Base-by-base conservation (phyloP, 805 yeast species). In the Barnettozyma salicaria region DNA sequence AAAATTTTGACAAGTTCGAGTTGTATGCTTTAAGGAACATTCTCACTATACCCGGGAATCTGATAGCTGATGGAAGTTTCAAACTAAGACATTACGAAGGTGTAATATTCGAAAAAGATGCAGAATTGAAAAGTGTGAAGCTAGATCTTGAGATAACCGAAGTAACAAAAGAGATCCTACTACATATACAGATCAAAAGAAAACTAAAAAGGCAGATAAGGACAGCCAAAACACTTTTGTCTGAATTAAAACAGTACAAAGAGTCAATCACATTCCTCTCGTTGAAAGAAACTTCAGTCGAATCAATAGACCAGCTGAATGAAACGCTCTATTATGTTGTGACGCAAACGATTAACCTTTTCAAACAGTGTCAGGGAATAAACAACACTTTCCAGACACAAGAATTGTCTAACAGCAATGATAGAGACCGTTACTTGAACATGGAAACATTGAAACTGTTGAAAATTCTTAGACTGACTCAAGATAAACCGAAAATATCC, bases 1-100 rank as follows among this genome's bases (percentile, higher is more conserved):
- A 70, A 47, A 84, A 84, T 54, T 88, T 86, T 56, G 97, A 89
- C 57, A 80, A 80, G 55, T 78, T 85, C 49, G 97, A 89, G 60
- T 62, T 87, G 23, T 89, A 89, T 58, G 73, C 84, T 2, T 61
- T 86, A 34, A 63, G 96, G 52, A 89, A 89, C 54, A 74, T 89
- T 10, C 65, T 89, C 37, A 72, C 71, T 10, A 63, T 89, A 13
- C 95, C 96, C 0, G 60, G 59, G 11, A 53, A 50, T 4, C 32
- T 50, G n/a, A 42, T 40, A 17, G 32, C 40, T 5, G 82, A 78
- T 11, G 94, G 95, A 6, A 77, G 75, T 66, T 61, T 89, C 38
- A 59, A 80, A 32, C 61, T 88, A 32, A 69, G 68, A 34, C 92
- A 86, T 52, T 92, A 89, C 40, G 68, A 72, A 35, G 75, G 68